Conservation (phyloP, 2,329 filamentous ascomycete genomes). For the Chaetomiaceae sp. region DNA sequence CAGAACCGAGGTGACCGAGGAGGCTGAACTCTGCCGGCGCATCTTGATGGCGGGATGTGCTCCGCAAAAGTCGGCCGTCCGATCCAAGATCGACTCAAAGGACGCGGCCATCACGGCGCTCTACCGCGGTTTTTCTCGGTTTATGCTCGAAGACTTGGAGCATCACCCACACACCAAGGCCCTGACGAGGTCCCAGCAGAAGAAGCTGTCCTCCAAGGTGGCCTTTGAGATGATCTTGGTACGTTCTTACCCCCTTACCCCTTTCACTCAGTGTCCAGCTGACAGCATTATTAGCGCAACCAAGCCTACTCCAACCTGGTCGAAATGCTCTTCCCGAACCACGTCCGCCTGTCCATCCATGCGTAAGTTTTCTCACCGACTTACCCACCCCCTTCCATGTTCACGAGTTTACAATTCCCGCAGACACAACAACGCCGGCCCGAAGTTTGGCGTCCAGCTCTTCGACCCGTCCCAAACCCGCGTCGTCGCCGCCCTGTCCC, state of each 20-base stretch:
- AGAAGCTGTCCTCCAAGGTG: constrained; percentile 20
- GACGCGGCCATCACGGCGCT: constrained; percentile 19
- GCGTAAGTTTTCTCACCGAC: constrained; percentile 3
- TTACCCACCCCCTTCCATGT: background rate
- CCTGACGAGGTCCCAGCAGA: constrained; percentile 18
- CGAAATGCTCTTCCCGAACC: constrained; percentile 21
- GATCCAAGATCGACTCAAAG: constrained; percentile 20
- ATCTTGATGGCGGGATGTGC: constrained; percentile 19
- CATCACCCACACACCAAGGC: constrained; percentile 11
- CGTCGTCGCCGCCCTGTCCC: constrained; percentile 14
- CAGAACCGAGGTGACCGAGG: constrained; percentile 15
- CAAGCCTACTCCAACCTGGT: constrained; percentile 23
- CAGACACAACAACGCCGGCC: constrained; percentile 21
- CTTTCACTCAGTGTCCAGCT: background rate
- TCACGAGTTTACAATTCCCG: background rate
- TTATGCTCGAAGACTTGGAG: constrained; percentile 22
- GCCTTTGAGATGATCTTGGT: constrained; percentile 23
- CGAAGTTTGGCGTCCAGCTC: constrained; percentile 23
- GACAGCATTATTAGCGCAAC: constrained; percentile 11
- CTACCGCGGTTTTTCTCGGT: constrained; percentile 21
- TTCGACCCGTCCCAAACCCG: constrained; percentile 17
- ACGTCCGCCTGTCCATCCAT: constrained; percentile 22
- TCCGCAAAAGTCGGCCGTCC: constrained; percentile 11
- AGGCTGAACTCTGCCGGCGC: constrained; percentile 19
- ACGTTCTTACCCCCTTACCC: background rate